Percentiles rank a stretch among this genome's conserved stretches.
phyloP scores from a whole-genome alignment of 768 basidiomycete genomes.

The Solioccasus polychromus region DNA sequence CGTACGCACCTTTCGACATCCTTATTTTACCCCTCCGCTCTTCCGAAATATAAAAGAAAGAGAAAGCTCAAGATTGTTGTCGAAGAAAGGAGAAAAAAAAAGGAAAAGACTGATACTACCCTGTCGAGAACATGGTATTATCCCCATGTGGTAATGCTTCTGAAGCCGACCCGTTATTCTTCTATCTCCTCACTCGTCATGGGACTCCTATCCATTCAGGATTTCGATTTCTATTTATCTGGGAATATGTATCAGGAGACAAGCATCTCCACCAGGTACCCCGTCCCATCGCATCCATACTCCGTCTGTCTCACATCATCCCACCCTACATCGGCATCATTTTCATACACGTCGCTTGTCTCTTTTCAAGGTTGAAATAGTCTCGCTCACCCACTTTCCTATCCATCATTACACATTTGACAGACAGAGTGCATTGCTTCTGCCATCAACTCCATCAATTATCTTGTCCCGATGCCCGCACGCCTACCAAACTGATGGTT shows the following conservation, averaged over 20 bases:
- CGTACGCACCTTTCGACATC: conserved; percentile 10
- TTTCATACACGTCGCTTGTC: conserved; percentile 20
- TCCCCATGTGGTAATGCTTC: conserved; percentile 15
- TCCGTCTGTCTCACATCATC: conserved; percentile 25
- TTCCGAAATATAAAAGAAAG: conserved; percentile 4
- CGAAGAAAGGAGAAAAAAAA: conserved; percentile 7
- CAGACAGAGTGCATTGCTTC: conserved; percentile 19
- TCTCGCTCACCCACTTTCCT: conserved; percentile 7
- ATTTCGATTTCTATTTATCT: conserved; percentile 35
- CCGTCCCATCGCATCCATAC: conserved; percentile 24
- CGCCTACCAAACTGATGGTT: conserved; percentile 8
- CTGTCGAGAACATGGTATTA: conserved; percentile 20
- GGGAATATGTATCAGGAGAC: conserved; percentile 30
- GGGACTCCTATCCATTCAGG: conserved; percentile 30
- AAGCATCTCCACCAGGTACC: conserved; percentile 23
- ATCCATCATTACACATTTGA: conserved; percentile 20
- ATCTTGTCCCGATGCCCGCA: conserved; percentile 15
- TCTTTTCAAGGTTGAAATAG: conserved; percentile 17
- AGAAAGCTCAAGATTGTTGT: conserved; percentile 1
- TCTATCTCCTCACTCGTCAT: conserved; percentile 18
- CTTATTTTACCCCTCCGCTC: conserved; percentile 9
- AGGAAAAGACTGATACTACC: conserved; percentile 11
- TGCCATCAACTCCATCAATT: conserved; percentile 11
- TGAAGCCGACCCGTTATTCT: conserved; percentile 17
- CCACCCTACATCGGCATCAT: conserved; percentile 28